A percentile compares a stretch with the other conserved stretches of the same genome.
These are phyloP conservation scores for Yarrowia sp. DNA, from an alignment of 805 yeast genomes.

Conservation along the genomic window DNA sequence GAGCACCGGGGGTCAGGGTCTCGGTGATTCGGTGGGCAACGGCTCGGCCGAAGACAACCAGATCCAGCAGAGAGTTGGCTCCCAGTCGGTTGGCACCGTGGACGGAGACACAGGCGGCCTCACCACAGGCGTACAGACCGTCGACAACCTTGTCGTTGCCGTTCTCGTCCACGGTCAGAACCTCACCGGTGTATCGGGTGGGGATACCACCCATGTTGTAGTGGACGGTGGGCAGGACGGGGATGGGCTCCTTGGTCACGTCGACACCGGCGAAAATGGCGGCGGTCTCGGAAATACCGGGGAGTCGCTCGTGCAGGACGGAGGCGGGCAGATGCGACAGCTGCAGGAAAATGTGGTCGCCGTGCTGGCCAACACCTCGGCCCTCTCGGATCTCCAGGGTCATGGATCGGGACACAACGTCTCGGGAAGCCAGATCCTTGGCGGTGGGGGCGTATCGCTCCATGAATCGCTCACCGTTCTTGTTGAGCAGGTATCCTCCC, in stretches of 20 bases:
- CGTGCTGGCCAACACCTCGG: conserved; percentile 96
- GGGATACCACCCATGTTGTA: conserved; percentile 99
- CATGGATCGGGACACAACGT: conserved; percentile 97
- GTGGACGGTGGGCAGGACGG: conserved; percentile 97
- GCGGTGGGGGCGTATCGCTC: conserved; percentile 99
- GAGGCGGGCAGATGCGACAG: conserved; percentile 91
- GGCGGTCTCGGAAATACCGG: conserved; percentile 99
- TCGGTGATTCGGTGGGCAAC: conserved; percentile 92
- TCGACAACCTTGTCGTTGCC: conserved; percentile 93
- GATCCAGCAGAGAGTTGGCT: conserved; percentile 94
- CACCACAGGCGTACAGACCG: conserved; percentile 97
- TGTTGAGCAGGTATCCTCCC: conserved; percentile 96
- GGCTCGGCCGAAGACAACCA: conserved; percentile 98
- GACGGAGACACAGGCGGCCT: conserved; percentile 98
- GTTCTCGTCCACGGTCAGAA: conserved; percentile 74
- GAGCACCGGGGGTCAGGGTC: conserved; percentile 83
- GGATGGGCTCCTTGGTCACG: conserved; percentile 98
- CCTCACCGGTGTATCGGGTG: conserved; percentile 97
- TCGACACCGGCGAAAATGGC: conserved; percentile 99
- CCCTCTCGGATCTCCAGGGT: conserved; percentile 99
- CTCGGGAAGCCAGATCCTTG: conserved; percentile 97
- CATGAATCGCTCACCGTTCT: conserved; percentile 99
- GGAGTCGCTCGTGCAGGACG: conserved; percentile 92
- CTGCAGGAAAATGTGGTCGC: conserved; percentile 95
- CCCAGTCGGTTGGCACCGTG: conserved; percentile 99